Conservation (phyloP, 1,284 basidiomycete species). For the Volvariella surrecta region DNA sequence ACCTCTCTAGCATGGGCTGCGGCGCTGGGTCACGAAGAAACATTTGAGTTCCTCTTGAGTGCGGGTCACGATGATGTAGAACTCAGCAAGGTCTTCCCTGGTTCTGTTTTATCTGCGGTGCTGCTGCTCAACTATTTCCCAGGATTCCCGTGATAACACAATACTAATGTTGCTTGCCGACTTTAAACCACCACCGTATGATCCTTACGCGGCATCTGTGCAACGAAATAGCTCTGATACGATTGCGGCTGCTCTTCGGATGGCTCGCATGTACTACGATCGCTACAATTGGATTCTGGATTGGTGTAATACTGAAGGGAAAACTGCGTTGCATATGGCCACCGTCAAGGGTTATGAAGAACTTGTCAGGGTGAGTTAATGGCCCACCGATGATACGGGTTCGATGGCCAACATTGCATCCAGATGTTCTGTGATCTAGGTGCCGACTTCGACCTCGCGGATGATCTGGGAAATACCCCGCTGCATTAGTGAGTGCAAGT, state of each 20-base stretch:
- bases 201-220: conserved; percentile 36
- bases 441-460: conserved; percentile 82
- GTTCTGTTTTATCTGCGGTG: conserved; percentile 4
- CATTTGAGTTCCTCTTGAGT: conserved; percentile 79
- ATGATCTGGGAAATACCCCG: conserved; percentile 87
- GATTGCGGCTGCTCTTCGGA: conserved; percentile 57
- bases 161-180: conserved; percentile 85
- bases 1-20: conserved; percentile 89
- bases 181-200: conserved; percentile 44
- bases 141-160: conserved; percentile 89
- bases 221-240: conserved; percentile 46
- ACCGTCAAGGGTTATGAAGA: conserved; percentile 85
- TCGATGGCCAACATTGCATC: too few relatives aligned
- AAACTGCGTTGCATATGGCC: conserved; percentile 85
- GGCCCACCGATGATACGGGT: too few relatives aligned
- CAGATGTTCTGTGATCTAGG: conserved; percentile 85
- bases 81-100: conserved; percentile 60
- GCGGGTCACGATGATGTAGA: conserved; percentile 88
- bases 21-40: conserved; percentile 76
- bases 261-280: conserved; percentile 76
- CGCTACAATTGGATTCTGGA: conserved; percentile 80
- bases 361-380: conserved; percentile 63
- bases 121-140: conserved; percentile 8
- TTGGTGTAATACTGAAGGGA: conserved; percentile 84
- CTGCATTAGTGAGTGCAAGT: conserved; percentile 73